These are phyloP conservation scores for Linaria vulgaris DNA, from an alignment of 257 asterid genomes.

Conservation along the genomic window DNA sequence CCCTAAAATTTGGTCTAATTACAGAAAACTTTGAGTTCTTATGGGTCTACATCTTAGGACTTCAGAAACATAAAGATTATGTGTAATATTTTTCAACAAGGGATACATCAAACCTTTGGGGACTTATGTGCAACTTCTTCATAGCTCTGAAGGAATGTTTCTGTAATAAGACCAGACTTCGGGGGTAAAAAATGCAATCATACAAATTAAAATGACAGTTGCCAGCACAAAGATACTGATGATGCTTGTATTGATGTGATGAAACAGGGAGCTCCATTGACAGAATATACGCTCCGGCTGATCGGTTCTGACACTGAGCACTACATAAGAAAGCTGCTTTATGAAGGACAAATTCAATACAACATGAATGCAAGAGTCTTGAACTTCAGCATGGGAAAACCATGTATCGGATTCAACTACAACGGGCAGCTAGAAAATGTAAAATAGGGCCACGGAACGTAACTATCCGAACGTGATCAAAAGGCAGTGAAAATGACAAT, in stretches of 20 bases:
- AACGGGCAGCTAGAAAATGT: slow-evolving; percentile 50
- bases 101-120: too few relatives aligned
- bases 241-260: slow-evolving; percentile 6
- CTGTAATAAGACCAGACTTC: too few relatives aligned
- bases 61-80: too few relatives aligned
- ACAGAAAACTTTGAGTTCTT: too few relatives aligned
- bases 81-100: too few relatives aligned
- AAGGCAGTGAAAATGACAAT: not conserved
- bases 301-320: slow-evolving; percentile 89
- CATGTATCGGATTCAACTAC: slow-evolving; percentile 72
- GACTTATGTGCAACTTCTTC: too few relatives aligned
- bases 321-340: slow-evolving; percentile 77
- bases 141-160: too few relatives aligned
- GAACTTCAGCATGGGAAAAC: slow-evolving; percentile 97
- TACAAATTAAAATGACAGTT: not conserved
- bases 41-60: too few relatives aligned
- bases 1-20: too few relatives aligned
- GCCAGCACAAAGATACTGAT: not conserved
- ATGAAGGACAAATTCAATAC: slow-evolving; percentile 70
- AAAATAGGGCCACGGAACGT: slow-evolving; percentile 13
- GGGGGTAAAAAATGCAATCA: too few relatives aligned
- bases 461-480: not conserved
- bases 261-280: slow-evolving; percentile 80
- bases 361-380: slow-evolving; percentile 87
- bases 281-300: slow-evolving; percentile 89